Evolutionary conservation across 257 asterid species (phyloP).

Genomic region (Perilla frutescens): DNA sequence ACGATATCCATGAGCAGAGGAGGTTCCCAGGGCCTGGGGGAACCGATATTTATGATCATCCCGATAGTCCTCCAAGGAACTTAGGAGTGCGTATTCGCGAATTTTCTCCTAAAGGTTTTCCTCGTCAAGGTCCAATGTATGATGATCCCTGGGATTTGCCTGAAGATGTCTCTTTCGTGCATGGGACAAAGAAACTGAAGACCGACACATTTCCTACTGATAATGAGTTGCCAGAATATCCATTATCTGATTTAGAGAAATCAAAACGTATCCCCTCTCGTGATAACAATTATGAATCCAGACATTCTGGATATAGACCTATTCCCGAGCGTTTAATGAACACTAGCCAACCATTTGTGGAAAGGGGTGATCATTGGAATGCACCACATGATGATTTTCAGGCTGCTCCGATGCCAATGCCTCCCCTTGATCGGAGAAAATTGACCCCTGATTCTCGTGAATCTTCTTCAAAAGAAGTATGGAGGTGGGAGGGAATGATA

Average conservation of each 20-base stretch:
- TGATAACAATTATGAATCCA: constrained; percentile 58
- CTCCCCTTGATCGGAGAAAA: constrained; percentile 54
- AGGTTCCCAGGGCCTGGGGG: constrained; percentile 51
- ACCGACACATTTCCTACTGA: constrained; percentile 51
- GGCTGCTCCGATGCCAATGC: constrained; percentile 49
- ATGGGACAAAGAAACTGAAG: constrained; percentile 68
- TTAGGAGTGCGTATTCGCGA: constrained; percentile 53
- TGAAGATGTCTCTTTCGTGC: constrained; percentile 73
- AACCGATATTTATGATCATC: constrained; percentile 54
- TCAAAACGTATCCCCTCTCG: constrained; percentile 49
- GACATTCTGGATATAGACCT: constrained; percentile 56
- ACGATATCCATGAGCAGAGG: constrained; percentile 54
- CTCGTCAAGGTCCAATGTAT: constrained; percentile 52
- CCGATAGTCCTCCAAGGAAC: constrained; percentile 56
- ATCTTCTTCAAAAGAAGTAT: constrained; percentile 64
- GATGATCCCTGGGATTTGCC: constrained; percentile 94
- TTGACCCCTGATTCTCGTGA: constrained; percentile 51
- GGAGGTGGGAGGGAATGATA: constrained; percentile 98
- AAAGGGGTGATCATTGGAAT: constrained; percentile 56
- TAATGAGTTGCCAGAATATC: constrained; percentile 81
- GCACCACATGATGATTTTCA: constrained; percentile 56
- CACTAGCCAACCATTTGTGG: constrained; percentile 49
- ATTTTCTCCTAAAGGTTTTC: constrained; percentile 57
- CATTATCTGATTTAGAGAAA: constrained; percentile 67
- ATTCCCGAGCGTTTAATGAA: constrained; percentile 48